Percentiles rank a stretch among this genome's conserved stretches.
Evolutionary conservation across 2,329 filamentous ascomycete genomes (phyloP).

Genomic region (Beauveria sp.): DNA sequence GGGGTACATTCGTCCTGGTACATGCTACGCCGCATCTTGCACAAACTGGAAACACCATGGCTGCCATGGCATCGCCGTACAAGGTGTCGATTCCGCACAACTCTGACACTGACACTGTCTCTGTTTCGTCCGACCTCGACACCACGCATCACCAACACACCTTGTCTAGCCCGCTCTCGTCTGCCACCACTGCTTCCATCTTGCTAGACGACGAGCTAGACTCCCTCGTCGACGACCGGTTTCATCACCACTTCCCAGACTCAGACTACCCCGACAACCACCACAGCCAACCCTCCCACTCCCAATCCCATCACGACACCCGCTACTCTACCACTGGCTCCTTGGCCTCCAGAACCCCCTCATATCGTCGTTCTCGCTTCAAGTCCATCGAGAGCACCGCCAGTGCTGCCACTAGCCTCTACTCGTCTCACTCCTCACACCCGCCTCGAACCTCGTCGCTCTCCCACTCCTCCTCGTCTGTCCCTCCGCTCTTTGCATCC

Average conservation of each 20-base stretch:
- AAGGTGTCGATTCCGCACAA: conserved; percentile 5
- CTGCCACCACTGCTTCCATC: background rate
- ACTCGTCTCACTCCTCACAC: conserved; percentile 21
- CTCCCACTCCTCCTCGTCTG: conserved; percentile 10
- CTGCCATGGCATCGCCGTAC: conserved; percentile 6
- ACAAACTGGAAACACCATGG: conserved; percentile 6
- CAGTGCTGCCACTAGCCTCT: conserved; percentile 14
- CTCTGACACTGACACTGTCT: conserved; percentile 28
- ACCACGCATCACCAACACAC: background rate
- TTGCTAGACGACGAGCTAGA: conserved; percentile 2
- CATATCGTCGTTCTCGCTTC: conserved; percentile 4
- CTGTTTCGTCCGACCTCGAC: conserved; percentile 18
- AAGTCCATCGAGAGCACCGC: conserved; percentile 5
- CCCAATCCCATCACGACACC: background rate
- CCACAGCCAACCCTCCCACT: background rate
- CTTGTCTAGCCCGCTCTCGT: background rate
- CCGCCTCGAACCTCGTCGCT: conserved; percentile 15
- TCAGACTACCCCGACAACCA: conserved; percentile 9
- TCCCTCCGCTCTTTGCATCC: conserved; percentile 10
- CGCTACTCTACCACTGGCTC: background rate
- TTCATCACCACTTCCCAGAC: conserved; percentile 2
- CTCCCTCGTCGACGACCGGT: conserved; percentile 1
- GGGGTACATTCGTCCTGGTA: background rate
- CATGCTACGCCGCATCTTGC: background rate
- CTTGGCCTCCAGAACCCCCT: background rate